A percentile compares a stretch with the other conserved stretches of the same genome.
Evolutionary conservation across 352 stramenopile species (phyloP).

Genomic region (Pythium aphanidermatum): DNA sequence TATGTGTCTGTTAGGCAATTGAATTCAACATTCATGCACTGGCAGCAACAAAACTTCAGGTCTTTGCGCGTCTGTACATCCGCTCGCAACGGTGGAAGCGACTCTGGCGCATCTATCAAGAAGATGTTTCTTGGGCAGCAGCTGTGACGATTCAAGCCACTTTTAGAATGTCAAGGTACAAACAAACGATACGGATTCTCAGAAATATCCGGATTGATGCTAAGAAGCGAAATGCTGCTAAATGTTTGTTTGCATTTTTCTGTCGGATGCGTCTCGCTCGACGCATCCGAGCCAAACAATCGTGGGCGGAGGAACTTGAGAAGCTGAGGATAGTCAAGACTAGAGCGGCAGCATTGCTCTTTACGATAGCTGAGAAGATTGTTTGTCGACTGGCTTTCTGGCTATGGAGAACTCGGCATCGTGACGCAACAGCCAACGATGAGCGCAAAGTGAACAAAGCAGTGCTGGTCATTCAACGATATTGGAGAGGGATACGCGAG

Average conservation of each 20-base stretch:
- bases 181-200: constrained; percentile 22
- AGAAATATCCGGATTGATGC: constrained; percentile 11
- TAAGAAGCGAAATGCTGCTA: constrained; percentile 20
- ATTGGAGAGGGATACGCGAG: constrained; percentile 45
- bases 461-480: constrained; percentile 37
- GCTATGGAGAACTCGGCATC: constrained; percentile 26
- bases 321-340: constrained; percentile 3
- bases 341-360: constrained; percentile 4
- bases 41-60: constrained; percentile 38
- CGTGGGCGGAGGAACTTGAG: not conserved
- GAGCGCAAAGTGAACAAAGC: constrained; percentile 21
- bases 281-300: not conserved
- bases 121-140: constrained; percentile 32
- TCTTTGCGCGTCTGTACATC: constrained; percentile 27
- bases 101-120: constrained; percentile 28
- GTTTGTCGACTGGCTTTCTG: constrained; percentile 18
- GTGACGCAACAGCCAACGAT: constrained; percentile 17
- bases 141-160: constrained; percentile 39
- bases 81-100: constrained; percentile 34
- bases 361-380: constrained; percentile 2
- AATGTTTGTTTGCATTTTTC: constrained; percentile 27
- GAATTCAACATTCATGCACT: constrained; percentile 34
- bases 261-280: constrained; percentile 6
- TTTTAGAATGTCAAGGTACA: constrained; percentile 30
- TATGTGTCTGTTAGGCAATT: constrained; percentile 29